Evolutionary conservation across 1,284 basidiomycete genomes (phyloP).

Genomic region (Afroboletus lepidellus): DNA sequence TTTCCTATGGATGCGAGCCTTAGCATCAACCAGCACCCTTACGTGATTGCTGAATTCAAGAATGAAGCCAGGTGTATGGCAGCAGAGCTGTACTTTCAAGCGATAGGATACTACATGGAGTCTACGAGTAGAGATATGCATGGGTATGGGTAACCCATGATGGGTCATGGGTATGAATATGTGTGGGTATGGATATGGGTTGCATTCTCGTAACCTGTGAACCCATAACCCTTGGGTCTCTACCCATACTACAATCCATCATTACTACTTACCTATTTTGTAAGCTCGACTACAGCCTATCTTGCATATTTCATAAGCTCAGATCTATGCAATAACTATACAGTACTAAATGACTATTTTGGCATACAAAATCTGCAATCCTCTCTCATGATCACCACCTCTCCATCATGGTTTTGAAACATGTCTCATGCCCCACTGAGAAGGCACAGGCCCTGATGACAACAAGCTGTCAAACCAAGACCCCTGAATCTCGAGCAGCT

Average conservation of each 20-base stretch:
- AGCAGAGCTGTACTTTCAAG: conserved; percentile 21
- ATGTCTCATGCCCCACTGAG: not conserved
- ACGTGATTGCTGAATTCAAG: conserved; percentile 1
- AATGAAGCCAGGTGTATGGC: not conserved
- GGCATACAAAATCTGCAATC: not conserved
- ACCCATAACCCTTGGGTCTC: not conserved
- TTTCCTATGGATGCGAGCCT: too few relatives aligned
- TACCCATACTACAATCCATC: not conserved
- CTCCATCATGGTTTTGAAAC: not conserved
- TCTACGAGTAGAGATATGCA: too few relatives aligned
- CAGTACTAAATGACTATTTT: too few relatives aligned
- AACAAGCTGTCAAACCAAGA: too few relatives aligned
- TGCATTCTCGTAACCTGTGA: not conserved
- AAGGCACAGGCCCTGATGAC: not conserved
- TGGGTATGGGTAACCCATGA: too few relatives aligned
- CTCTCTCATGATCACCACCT: not conserved
- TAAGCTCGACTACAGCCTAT: too few relatives aligned
- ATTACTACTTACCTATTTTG: too few relatives aligned
- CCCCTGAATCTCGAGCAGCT: not conserved
- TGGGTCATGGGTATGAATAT: too few relatives aligned
- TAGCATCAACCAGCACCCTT: too few relatives aligned
- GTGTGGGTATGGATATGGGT: not conserved
- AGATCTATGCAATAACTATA: too few relatives aligned
- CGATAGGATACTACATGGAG: conserved; percentile 14
- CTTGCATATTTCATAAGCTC: too few relatives aligned